Evolutionary conservation across 2,329 filamentous ascomycete species (phyloP), one percentile per base, ranked within the genome.

Genomic region (Hortaea werneckii): DNA sequence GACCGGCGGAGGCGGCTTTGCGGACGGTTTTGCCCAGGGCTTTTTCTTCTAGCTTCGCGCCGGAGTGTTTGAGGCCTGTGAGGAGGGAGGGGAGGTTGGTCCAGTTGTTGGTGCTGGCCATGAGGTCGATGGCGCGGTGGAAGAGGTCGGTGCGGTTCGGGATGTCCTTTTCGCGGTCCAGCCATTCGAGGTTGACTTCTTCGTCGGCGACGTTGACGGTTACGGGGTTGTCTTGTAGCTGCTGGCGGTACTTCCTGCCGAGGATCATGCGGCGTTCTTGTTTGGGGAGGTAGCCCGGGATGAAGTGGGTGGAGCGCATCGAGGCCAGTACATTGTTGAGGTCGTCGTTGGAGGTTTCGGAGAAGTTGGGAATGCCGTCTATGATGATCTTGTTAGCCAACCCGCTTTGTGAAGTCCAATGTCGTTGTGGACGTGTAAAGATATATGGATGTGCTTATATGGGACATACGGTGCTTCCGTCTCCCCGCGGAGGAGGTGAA

Each of bases 201-300:
- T 69, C 64, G 12, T 57, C 59, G 50, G 67, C 69, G 27, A 74
- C 52, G 1, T 61, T 63, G 35, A 67, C 65, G 29, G 66, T 64
- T 34, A 68, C 61, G 29, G 70, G 68, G 45, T 70, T 64, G 47
- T 65, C 64, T 41, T 66, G 59, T 32, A 74, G 65, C 35, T 63
- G 62, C 39, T 66, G 56, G n/a, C 59, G 58, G 58, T 67, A 60
- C 32, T 67, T 64, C 12, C 60, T 48, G 40, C 58, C 56, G 60
- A 66, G 72, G 51, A 74, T 65, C 29, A 73, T 64, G 47, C 63
- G 58, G 29, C 61, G 54, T 51, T 73, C 68, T 35, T 61, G 59
- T 11, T 55, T 50, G 47, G 60, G 65, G 43, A 75, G 64, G 55
- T 70, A 66, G 40, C 57, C 55, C 9, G 71, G 71, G 20, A 73